Conservation (phyloP, 1,284 basidiomycete species). For the Rhodotorula sp. region DNA sequence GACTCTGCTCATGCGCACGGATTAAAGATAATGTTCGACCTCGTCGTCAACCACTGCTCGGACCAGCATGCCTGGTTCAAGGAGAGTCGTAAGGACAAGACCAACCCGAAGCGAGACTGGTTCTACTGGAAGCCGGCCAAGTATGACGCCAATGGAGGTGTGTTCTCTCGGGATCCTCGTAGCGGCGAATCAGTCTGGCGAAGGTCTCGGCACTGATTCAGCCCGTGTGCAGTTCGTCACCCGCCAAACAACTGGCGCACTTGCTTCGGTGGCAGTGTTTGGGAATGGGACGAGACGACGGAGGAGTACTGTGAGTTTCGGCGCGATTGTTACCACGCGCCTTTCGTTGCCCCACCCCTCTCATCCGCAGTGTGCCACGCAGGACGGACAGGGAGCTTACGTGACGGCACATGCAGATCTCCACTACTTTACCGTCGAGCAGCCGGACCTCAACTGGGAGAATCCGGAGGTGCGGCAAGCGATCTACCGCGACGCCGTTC, state of each 20-base stretch:
- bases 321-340: too few species aligned
- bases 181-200: too few species aligned
- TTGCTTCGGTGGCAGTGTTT: conserved; percentile 68
- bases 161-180: not conserved
- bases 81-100: conserved; percentile 62
- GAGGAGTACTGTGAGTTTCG: conserved; percentile 53
- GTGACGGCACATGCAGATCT: conserved; percentile 47
- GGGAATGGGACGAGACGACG: conserved; percentile 68
- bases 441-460: conserved; percentile 79
- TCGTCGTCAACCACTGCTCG: conserved; percentile 77
- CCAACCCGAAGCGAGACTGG: conserved; percentile 66
- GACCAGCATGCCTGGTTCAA: conserved; percentile 72
- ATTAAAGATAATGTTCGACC: conserved; percentile 60
- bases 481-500: conserved; percentile 61
- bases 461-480: conserved; percentile 60
- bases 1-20: not conserved
- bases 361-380: too few species aligned
- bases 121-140: conserved; percentile 46
- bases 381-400: too few species aligned
- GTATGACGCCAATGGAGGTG: conserved; percentile 49
- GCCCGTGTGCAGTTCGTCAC: conserved; percentile 35
- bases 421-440: conserved; percentile 66
- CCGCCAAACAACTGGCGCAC: conserved; percentile 74
- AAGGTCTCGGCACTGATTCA: not conserved
- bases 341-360: too few species aligned